These are phyloP conservation scores for Serendipita indica DNA, from an alignment of 768 basidiomycete species.

Conservation along the genomic window DNA sequence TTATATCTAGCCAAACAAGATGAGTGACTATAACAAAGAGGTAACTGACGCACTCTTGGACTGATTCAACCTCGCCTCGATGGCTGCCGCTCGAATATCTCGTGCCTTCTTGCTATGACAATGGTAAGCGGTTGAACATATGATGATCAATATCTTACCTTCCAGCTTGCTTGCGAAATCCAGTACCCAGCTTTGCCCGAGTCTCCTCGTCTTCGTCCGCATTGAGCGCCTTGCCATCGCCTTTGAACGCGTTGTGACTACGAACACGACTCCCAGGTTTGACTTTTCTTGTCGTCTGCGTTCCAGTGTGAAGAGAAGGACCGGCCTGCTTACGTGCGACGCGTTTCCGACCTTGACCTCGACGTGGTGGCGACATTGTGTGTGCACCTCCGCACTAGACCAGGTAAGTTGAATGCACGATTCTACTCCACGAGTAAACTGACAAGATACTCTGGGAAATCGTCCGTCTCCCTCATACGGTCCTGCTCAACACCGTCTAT, in stretches of 20 bases:
- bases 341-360: conserved; percentile 29
- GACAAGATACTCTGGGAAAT: conserved; percentile 69
- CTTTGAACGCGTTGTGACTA: conserved; percentile 42
- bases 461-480: conserved; percentile 38
- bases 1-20: no score
- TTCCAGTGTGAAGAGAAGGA: conserved; percentile 45
- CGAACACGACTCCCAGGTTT: conserved; percentile 60
- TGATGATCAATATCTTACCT: conserved; percentile 2
- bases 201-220: conserved; percentile 27
- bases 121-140: neutral
- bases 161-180: conserved; percentile 53
- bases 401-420: neutral
- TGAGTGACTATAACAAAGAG: neutral
- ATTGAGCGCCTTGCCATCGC: conserved; percentile 40
- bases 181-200: conserved; percentile 33
- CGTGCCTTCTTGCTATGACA: conserved; percentile 53
- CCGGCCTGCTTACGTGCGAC: conserved; percentile 26
- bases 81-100: conserved; percentile 65
- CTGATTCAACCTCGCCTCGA: conserved; percentile 42
- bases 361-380: conserved; percentile 40
- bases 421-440: conserved; percentile 9
- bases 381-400: conserved; percentile 76
- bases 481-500: conserved; percentile 43
- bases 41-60: conserved; percentile 24
- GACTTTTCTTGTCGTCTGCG: conserved; percentile 45